Evolutionary conservation across 768 basidiomycete species (phyloP), one percentile per base, ranked within the genome.

Genomic region (Nidula microcarpa): DNA sequence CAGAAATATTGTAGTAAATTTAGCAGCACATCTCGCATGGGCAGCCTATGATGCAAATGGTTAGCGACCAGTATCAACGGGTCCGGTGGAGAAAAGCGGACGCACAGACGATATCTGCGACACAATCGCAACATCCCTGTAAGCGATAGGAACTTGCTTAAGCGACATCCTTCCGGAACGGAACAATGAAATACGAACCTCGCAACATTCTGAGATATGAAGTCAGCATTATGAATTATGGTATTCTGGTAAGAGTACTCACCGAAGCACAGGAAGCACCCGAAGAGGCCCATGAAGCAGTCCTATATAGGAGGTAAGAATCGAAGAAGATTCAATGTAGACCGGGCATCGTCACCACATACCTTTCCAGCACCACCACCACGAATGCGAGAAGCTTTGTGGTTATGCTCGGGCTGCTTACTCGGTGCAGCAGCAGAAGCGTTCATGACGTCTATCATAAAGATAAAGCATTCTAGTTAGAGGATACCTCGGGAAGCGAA

Each of bases 1-100:
- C 37, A 23, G 23, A 23, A 23, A 23, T 23, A 23, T 23, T 46
- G 44, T n/a, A 14, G 6, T 51, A 33, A 36, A 49, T 57, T 73
- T 73, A 85, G 65, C 86, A 88, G 65, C 81, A 84, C 80, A 88
- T 81, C 72, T 89, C 87, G 74, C 87, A 89, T 7, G 87, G 87
- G 76, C 86, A 89, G 68, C 87, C 87, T 89, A 33, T 50, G 7
- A 35, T 34, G 30, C 8, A 33, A 33, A n/a, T 23, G 23, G 7
- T 9, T 30, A 39, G 11, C 32, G 43, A 30, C 43, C 52, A 14
- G 23, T 10, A 10, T 49, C 43, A 52, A 13, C 7, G 49, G 43
- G n/a, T 49, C 18, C 43, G 16, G 10, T 13, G 23, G 30, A 33
- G 46, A 17, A 33, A 16, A 41, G 23, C 4, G 14, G 39, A 68